Evolutionary conservation across 768 basidiomycete species (phyloP), one percentile per base, ranked within the genome.

Genomic region (Pulveroboletus ravenelii): DNA sequence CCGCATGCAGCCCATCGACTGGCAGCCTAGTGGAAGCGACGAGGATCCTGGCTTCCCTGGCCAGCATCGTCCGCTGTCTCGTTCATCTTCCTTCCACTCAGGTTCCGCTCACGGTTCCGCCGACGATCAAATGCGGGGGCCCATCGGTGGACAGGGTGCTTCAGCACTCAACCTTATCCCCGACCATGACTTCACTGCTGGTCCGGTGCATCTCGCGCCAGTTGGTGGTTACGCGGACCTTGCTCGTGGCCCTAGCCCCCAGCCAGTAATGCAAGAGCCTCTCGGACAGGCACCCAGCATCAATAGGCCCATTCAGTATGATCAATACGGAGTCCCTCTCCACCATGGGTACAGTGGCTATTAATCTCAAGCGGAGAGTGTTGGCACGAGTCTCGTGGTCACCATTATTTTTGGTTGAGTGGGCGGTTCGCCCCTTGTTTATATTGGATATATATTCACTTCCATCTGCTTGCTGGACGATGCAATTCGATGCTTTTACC

Each of bases 1-100:
- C 54, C 88, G 90, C 57, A 80, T 94, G 73, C 81, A 87, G 52
- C 90, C 92, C 53, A 89, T 93, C 63, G 84, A 91, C 72, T 93
- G 88, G 89, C 81, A 87, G 62, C 87, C 88, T n/a, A 73, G 68
- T 42, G 72, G 69, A 29, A 70, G 63, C 47, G 71, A 71, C 4
- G 77, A 77, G 8, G 76, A 79, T 48, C 46, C 58, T 31, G 76
- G 68, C 51, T 65, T 76, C 43, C 70, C 81, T 25, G 72, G 74
- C 41, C 68, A 70, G 50, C 80, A 74, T 58, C 79, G 78, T 46
- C 68, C 71, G 51, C 65, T 69, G 37, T 87, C 87, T 20, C 74
- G 69, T 48, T 78, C 79, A 23, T 87, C 85, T 15, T 89, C 89
- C 4, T 85, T 87, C 78, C 80, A 79, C 54, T 87, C 85, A 14